Evolutionary conservation across 352 stramenopile species (phyloP).

Genomic region (Pythium dissotocum): DNA sequence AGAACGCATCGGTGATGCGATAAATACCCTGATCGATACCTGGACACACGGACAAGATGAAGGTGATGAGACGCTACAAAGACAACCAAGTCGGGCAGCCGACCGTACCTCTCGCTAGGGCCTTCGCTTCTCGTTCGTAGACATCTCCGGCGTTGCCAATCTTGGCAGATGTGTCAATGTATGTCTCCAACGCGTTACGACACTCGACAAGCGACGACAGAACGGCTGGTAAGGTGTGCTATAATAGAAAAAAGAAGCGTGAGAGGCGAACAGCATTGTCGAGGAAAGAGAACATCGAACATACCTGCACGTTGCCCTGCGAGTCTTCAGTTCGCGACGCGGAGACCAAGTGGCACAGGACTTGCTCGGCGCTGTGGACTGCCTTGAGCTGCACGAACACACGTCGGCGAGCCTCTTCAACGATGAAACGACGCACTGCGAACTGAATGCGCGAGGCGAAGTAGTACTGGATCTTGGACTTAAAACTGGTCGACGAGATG

Average conservation of each 20-base stretch:
- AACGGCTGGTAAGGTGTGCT: slow-evolving; percentile 71
- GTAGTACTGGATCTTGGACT: slow-evolving; percentile 34
- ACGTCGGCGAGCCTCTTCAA: slow-evolving; percentile 29
- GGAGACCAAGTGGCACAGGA: slow-evolving; percentile 64
- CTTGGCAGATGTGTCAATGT: slow-evolving; percentile 74
- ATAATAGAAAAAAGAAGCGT: background rate
- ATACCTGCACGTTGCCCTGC: slow-evolving; percentile 72
- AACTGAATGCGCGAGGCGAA: slow-evolving; percentile 34
- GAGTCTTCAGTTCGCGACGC: slow-evolving; percentile 59
- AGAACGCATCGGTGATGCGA: slow-evolving; percentile 72
- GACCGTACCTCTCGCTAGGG: slow-evolving; percentile 52
- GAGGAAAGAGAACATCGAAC: background rate
- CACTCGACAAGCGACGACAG: slow-evolving; percentile 72
- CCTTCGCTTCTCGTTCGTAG: slow-evolving; percentile 61
- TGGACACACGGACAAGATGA: slow-evolving; percentile 19
- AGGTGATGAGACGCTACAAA: background rate
- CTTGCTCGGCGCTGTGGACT: slow-evolving; percentile 43
- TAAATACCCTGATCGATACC: slow-evolving; percentile 81
- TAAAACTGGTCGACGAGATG: slow-evolving; percentile 29
- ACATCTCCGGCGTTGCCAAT: slow-evolving; percentile 55
- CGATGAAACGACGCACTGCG: slow-evolving; percentile 30
- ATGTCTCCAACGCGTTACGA: slow-evolving; percentile 56
- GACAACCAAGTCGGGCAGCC: background rate
- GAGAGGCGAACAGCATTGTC: background rate
- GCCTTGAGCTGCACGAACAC: slow-evolving; percentile 35